phyloP scores from a whole-genome alignment of 2,329 filamentous ascomycete genomes.

The Monosporascus sp. region DNA sequence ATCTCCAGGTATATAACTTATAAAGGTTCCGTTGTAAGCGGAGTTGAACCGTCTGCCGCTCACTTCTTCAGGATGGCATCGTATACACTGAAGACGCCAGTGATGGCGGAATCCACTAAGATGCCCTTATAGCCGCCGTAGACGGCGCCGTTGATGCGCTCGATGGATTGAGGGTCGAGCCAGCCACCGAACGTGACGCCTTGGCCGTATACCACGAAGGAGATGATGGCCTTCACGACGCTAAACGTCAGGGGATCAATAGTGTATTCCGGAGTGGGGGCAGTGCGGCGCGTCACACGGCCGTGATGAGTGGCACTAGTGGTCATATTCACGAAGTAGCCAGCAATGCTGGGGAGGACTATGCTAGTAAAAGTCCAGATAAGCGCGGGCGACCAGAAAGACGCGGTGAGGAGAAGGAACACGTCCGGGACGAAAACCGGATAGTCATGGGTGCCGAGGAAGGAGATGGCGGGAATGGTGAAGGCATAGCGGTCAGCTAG shows the following conservation, averaged over 20 bases:
- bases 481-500: conserved; percentile 68
- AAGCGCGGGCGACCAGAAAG: conserved; percentile 78
- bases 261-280: conserved; percentile 44
- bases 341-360: conserved; percentile 62
- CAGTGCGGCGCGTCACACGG: conserved; percentile 39
- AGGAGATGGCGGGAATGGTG: conserved; percentile 58
- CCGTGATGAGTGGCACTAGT: conserved; percentile 32
- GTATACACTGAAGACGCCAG: conserved; percentile 65
- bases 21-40: too few species aligned
- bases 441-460: conserved; percentile 51
- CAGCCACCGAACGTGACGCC: conserved; percentile 58
- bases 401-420: conserved; percentile 66
- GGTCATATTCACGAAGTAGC: conserved; percentile 89
- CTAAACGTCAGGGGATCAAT: conserved; percentile 89
- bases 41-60: not conserved
- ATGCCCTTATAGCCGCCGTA: conserved; percentile 68
- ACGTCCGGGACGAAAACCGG: conserved; percentile 72
- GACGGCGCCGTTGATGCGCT: conserved; percentile 58
- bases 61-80: conserved; percentile 71
- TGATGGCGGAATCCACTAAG: conserved; percentile 62
- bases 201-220: conserved; percentile 74
- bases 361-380: conserved; percentile 72
- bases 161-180: conserved; percentile 54
- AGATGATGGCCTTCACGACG: conserved; percentile 75
- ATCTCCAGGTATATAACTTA: not conserved